These are phyloP conservation scores for Mortierella sp. DNA, from an alignment of 371 early-diverging fungal species.

Conservation along the genomic window DNA sequence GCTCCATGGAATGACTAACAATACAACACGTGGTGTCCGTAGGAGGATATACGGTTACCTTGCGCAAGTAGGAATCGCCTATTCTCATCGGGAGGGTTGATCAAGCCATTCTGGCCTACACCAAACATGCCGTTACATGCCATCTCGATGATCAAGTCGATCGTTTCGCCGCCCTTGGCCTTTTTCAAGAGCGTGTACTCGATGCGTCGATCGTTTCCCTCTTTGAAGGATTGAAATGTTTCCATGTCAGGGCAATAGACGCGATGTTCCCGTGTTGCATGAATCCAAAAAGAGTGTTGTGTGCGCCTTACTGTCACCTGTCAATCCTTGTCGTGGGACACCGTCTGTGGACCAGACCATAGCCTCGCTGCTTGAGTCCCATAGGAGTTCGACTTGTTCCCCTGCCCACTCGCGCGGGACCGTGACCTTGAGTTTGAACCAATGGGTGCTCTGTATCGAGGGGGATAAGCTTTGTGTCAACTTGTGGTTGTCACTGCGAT, in stretches of 20 bases:
- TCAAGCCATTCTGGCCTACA: constrained; percentile 64
- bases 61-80: constrained; percentile 54
- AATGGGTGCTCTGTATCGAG: constrained; percentile 79
- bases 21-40: neutral
- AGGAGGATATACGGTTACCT: constrained; percentile 15
- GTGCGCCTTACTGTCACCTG: constrained; percentile 74
- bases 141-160: constrained; percentile 86
- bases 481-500: neutral
- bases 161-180: constrained; percentile 70
- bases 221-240: constrained; percentile 10
- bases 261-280: too few relatives aligned
- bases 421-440: constrained; percentile 78
- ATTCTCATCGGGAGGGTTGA: constrained; percentile 80
- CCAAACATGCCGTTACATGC: constrained; percentile 97
- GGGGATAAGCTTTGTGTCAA: constrained; percentile 16
- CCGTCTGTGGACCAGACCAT: constrained; percentile 90
- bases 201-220: constrained; percentile 73
- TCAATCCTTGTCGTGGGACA: constrained; percentile 87
- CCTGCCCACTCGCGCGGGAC: constrained; percentile 77
- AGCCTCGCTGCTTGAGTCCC: constrained; percentile 90
- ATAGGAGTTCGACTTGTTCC: constrained; percentile 77
- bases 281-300: too few relatives aligned
- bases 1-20: too few relatives aligned
- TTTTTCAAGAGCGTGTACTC: constrained; percentile 78
- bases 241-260: neutral